phyloP scores from a whole-genome alignment of 2,329 filamentous ascomycete species.

The Talaromyces funiculosus region DNA sequence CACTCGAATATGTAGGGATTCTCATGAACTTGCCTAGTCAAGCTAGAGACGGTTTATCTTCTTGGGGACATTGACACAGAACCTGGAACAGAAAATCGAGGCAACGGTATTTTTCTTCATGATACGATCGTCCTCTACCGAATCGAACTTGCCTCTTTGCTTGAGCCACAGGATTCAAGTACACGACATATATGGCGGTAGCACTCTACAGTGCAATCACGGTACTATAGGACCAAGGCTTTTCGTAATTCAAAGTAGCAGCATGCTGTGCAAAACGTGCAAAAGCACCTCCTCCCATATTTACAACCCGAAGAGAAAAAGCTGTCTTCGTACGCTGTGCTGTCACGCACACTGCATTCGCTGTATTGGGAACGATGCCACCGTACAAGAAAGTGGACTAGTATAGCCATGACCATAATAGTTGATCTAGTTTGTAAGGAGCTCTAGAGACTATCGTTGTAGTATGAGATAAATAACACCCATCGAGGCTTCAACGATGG shows the following conservation, averaged over 20 bases:
- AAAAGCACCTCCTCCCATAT: conserved; percentile 48
- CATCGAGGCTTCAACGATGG: conserved; percentile 52
- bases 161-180: not conserved
- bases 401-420: conserved; percentile 44
- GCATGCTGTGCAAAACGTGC: not conserved
- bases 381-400: conserved; percentile 56
- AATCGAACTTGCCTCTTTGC: conserved; percentile 3
- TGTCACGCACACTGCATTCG: conserved; percentile 52
- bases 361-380: conserved; percentile 54
- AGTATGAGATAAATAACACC: conserved; percentile 49
- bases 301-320: conserved; percentile 47
- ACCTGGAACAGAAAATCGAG: not conserved
- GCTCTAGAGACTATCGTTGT: conserved; percentile 48
- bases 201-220: not conserved
- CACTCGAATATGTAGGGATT: not conserved
- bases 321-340: conserved; percentile 55
- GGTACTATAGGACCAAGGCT: not conserved
- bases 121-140: not conserved
- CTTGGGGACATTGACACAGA: not conserved
- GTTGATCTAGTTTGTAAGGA: conserved; percentile 42
- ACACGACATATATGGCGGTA: not conserved
- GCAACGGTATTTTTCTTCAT: not conserved
- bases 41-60: too few species aligned
- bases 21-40: not conserved
- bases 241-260: not conserved